Evolutionary conservation across 176 grass and related monocot genomes (phyloP), one percentile per base, ranked within the genome.

Genomic region (Canna indica): DNA sequence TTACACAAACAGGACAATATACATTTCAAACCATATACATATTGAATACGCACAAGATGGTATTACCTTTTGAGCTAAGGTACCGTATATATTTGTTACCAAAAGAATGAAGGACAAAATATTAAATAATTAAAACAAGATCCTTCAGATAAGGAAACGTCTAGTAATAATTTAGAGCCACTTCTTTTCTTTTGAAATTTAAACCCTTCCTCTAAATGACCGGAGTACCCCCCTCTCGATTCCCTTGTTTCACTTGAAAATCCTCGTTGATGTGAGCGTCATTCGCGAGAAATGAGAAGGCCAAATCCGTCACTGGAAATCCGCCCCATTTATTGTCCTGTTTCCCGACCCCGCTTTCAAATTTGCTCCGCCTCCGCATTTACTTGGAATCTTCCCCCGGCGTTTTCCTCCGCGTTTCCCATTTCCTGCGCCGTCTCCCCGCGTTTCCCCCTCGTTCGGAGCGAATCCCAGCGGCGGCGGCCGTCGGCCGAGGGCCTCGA

Each of bases 271-370:
- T 5, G 30, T 0, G 0, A 16, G 14, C 27, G 29, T 62, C 13
- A 62, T 62, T 62, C 29, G 3, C 14, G 2, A 66, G 8, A 12
- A 0, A 1, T 17, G 9, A 13, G n/a, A 39, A 17, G 8, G 10
- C 1, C 5, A 38, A 25, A 66, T 24, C 9, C 8, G 35, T 66
- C 35, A 25, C 34, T 63, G 2, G 0, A 63, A 0, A 1, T 34
- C 24, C 6, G 15, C 0, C 28, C 1, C 3, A 33, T 29, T 14
- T 5, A 5, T 33, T 36, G 6, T 36, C 33, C 17, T 20, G 26
- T 61, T 38, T 16, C 34, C 7, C 20, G 35, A 66, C 63, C 61
- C 63, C 33, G 63, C 63, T 39, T 66, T 66, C 63, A 66, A 66
- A 66, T 66, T 66, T 18, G 14, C 20, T 66, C 44, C 15, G 68